Percentiles rank a stretch among this genome's conserved stretches.
These are phyloP conservation scores for Hypholoma sublateritium DNA, from an alignment of 768 basidiomycete genomes.

Conservation along the genomic window DNA sequence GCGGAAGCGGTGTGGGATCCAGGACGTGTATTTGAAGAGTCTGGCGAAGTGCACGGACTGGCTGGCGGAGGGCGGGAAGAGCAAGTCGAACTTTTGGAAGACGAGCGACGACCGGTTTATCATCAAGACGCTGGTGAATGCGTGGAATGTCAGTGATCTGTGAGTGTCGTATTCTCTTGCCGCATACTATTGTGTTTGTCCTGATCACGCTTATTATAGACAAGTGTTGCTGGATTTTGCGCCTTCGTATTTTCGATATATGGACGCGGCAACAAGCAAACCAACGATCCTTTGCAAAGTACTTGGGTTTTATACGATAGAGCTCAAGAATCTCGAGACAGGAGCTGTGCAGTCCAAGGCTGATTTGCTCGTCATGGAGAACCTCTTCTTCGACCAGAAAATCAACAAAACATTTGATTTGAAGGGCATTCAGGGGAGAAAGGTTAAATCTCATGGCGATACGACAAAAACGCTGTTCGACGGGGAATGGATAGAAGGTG, in stretches of 20 bases:
- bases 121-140: constrained; percentile 83
- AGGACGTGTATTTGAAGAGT: constrained; percentile 59
- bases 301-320: constrained; percentile 79
- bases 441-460: constrained; percentile 54
- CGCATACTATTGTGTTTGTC: background rate
- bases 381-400: constrained; percentile 72
- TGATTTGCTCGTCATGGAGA: constrained; percentile 85
- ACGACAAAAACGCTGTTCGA: constrained; percentile 68
- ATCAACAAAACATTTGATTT: constrained; percentile 75
- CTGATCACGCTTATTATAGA: constrained; percentile 31
- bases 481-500: constrained; percentile 84
- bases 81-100: constrained; percentile 80
- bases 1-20: constrained; percentile 65
- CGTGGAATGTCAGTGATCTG: constrained; percentile 87
- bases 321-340: constrained; percentile 71
- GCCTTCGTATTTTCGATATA: constrained; percentile 78
- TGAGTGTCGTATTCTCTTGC: constrained; percentile 34
- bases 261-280: constrained; percentile 65
- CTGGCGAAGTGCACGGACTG: constrained; percentile 61
- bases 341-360: constrained; percentile 64
- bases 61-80: constrained; percentile 81
- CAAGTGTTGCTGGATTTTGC: constrained; percentile 78
- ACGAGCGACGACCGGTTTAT: constrained; percentile 76
- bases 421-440: constrained; percentile 80
- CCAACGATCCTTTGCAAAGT: constrained; percentile 77